Base-by-base conservation (phyloP, 495 filamentous ascomycete genomes). In the Copromyces sp. region DNA sequence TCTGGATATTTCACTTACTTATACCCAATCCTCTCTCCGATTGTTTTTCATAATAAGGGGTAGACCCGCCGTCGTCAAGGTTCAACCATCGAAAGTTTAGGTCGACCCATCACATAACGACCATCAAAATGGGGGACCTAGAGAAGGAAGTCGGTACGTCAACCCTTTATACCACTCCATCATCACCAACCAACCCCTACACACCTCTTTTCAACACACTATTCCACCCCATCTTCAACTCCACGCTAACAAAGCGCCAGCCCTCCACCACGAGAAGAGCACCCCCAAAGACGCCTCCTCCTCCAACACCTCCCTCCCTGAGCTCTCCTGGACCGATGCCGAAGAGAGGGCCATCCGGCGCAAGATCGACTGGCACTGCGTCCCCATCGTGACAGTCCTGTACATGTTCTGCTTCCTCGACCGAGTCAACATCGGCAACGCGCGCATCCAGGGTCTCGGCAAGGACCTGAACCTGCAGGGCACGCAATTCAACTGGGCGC, bases 341-440 rank as follows among this genome's bases (percentile, higher is more conserved):
- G 87, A 89, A 71, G 87, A 89, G 80, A 81, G 74, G 35, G 74
- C 70, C 7, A 76, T 89, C 68, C 84, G 86, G 61, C 83, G 81
- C 72, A 86, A 84, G 77, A 77, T 89, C 70, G 87, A 89, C 77
- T 83, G 80, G 80, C 81, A 84, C 74, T 77, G 85, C 35, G 80
- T 89, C 68, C 87, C 87, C 7, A 77, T 86, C 17, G 84, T 88
- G 42, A 87, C 86, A 5, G 74, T 86, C 12, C 76, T 89, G 24
- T 89, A 89, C 73, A 81, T 89, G 73, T 75, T 89, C 53, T 78
- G 77, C 80, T 79, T 77, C 69, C 65, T 83, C 29, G 84, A 86
- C 78, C 86, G 88, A 9, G 87, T 86, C 61, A 90, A 90, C 76
- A 88, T 91, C 70, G 88, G 88, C 39, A 90, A 90, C 77, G 88